Base-by-base conservation (phyloP, 2,329 filamentous ascomycete genomes). In the Diaporthe longicolla region DNA sequence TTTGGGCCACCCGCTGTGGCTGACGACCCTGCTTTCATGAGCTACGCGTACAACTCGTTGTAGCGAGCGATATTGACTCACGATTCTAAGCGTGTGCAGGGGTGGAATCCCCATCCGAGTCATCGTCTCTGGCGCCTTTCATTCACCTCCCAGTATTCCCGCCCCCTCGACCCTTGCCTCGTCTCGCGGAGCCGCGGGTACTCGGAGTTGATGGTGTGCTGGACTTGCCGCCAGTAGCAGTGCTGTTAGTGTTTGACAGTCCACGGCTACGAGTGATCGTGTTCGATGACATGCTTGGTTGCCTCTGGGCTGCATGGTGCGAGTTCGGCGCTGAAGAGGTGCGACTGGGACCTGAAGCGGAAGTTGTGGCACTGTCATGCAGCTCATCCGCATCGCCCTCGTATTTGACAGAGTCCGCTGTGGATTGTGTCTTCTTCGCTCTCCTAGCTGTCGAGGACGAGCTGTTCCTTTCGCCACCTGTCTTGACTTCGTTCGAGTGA, bases 201-300 rank as follows among this genome's bases (percentile, higher is more conserved):
- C 15, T 40, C 15, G 37, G 37, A 24, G n/a, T 26, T 43, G n/a
- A 29, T 11, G 26, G 26, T 37, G 7, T 26, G 13, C 21, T 19
- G 55, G 32, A 8, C 21, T 21, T 40, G 2, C 11, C 37, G 10
- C 19, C 24, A 6, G 24, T 15, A 4, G 15, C 15, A 11, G 10
- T 21, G 37, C 1, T 19, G 1, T 29, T 13, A 0, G 13, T 3
- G 6, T 43, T 43, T 7, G 13, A 1, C 1, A 37, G 4, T 61
- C 6, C 24, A 6, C 11, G 35, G 58, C 58, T 61, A 7, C 35
- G 35, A 17, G 35, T 61, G 0, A 2, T 11, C 37, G 10, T 1
- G 10, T 21, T 61, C 37, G 10, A 13, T 40, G 13, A 2, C 37
- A 40, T 40, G 10, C 37, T 40, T 40, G 37, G 37, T 40, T 40